Conservation (phyloP, 768 basidiomycete species). For the Phlebiopsis flavidoalba region DNA sequence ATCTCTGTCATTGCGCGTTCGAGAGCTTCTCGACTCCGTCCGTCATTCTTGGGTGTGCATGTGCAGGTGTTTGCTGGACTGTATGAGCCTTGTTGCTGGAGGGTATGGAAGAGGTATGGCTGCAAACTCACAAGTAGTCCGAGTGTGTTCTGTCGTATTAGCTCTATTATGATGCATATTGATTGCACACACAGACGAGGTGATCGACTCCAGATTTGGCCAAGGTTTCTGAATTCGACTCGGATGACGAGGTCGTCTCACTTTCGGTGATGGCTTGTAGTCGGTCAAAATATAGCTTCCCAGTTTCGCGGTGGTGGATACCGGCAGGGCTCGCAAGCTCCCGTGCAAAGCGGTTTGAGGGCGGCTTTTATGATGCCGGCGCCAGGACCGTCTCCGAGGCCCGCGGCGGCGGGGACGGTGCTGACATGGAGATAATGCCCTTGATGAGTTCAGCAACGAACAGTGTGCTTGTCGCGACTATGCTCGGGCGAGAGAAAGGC, state of each 20-base stretch:
- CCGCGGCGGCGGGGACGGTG: conserved; percentile 79
- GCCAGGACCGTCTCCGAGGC: conserved; percentile 62
- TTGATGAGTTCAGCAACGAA: conserved; percentile 91
- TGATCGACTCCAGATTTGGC: conserved; percentile 46
- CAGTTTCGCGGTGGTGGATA: conserved; percentile 65
- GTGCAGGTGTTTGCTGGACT: conserved; percentile 70
- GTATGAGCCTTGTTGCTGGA: conserved; percentile 87
- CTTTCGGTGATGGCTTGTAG: conserved; percentile 26
- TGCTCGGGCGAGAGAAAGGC: conserved; percentile 77
- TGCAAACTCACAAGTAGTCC: conserved; percentile 98
- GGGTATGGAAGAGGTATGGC: conserved; percentile 91
- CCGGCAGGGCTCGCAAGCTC: conserved; percentile 76
- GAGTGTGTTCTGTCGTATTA: conserved; percentile 98
- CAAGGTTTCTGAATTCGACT: conserved; percentile 21
- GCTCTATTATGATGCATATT: conserved; percentile 85
- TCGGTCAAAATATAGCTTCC: conserved; percentile 74
- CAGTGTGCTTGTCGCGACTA: conserved; percentile 71
- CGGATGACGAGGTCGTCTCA: background rate
- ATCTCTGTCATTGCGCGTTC: conserved; percentile 75
- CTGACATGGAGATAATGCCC: conserved; percentile 90
- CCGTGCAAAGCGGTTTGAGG: conserved; percentile 83
- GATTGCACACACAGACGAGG: conserved; percentile 83
- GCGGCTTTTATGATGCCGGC: conserved; percentile 65
- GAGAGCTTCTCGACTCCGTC: conserved; percentile 57
- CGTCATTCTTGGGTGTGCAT: conserved; percentile 49